These are phyloP conservation scores for Aspergillus biplanus DNA, from an alignment of 495 filamentous ascomycete genomes.

Conservation along the genomic window DNA sequence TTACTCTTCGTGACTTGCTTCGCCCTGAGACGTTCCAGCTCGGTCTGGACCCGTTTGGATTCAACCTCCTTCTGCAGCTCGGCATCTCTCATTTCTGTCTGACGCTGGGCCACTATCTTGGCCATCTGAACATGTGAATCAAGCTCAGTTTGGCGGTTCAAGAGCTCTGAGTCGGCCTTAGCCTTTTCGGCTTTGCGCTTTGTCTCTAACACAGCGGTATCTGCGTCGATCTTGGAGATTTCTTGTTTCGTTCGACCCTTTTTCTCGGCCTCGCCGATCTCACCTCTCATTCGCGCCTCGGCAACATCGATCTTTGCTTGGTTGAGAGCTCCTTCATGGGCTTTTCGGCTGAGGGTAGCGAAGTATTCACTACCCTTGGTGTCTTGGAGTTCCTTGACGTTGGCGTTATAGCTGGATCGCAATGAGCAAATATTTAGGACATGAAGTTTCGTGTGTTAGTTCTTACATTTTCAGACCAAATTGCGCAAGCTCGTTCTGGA, in stretches of 20 bases:
- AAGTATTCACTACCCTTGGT: conserved; percentile 78
- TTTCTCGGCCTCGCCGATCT: conserved; percentile 79
- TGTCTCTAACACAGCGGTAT: conserved; percentile 80
- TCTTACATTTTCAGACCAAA: conserved; percentile 67
- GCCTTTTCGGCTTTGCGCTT: conserved; percentile 81
- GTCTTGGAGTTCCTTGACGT: conserved; percentile 84
- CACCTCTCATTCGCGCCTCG: conserved; percentile 74
- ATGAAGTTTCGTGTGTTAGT: neutral
- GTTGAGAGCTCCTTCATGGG: conserved; percentile 80
- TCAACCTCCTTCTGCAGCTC: conserved; percentile 77
- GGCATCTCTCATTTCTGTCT: conserved; percentile 71
- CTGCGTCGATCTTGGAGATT: conserved; percentile 80
- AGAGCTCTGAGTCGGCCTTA: conserved; percentile 71
- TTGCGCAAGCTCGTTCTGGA: conserved; percentile 73
- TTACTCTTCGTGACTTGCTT: conserved; percentile 76
- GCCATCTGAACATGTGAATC: conserved; percentile 71
- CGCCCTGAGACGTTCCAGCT: conserved; percentile 76
- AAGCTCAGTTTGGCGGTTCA: conserved; percentile 69
- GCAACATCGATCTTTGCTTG: conserved; percentile 80
- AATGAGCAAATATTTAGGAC: conserved; percentile 17
- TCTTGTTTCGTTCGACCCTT: conserved; percentile 76
- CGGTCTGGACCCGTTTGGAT: conserved; percentile 72
- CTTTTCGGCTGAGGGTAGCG: conserved; percentile 75
- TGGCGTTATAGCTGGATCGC: conserved; percentile 65
- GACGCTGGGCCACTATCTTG: conserved; percentile 69